These are phyloP conservation scores for Anastatica hierochuntica DNA, from an alignment of 345 rosid species.

Conservation along the genomic window DNA sequence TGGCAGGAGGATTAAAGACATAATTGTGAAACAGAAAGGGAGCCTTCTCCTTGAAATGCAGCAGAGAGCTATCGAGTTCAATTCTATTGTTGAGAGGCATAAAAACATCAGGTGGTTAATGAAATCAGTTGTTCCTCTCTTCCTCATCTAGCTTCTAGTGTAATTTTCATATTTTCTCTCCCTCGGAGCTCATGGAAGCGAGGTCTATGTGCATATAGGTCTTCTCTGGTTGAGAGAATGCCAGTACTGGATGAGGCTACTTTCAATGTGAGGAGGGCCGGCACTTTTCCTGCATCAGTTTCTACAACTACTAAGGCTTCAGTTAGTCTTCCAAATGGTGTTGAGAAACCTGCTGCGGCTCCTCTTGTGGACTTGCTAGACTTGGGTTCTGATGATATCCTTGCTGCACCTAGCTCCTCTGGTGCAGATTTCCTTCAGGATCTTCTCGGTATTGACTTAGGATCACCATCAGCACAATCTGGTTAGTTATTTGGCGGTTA, in stretches of 20 bases:
- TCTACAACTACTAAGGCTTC: constrained; percentile 53
- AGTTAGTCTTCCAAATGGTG: constrained; percentile 81
- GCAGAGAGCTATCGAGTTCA: constrained; percentile 94
- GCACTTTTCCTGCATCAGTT: constrained; percentile 58
- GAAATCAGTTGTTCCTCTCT: not conserved
- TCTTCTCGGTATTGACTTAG: constrained; percentile 78
- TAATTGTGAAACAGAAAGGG: constrained; percentile 64
- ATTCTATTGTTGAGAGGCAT: constrained; percentile 82
- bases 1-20: constrained; percentile 70
- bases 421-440: constrained; percentile 85
- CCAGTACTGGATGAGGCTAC: constrained; percentile 97
- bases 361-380: constrained; percentile 83
- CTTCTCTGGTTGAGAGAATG: constrained; percentile 93
- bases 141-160: constrained; percentile 1
- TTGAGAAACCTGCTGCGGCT: constrained; percentile 58
- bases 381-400: constrained; percentile 66
- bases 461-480: constrained; percentile 42
- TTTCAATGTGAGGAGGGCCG: constrained; percentile 79
- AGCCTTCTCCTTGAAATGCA: constrained; percentile 96
- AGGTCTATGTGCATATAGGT: constrained; percentile 43
- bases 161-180: not conserved
- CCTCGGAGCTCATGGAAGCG: constrained; percentile 9
- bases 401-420: constrained; percentile 68
- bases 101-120: constrained; percentile 55
- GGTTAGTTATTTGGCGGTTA: constrained; percentile 39